Base-by-base conservation (phyloP, 371 early-diverging fungal genomes). In the Mucor saturninus region DNA sequence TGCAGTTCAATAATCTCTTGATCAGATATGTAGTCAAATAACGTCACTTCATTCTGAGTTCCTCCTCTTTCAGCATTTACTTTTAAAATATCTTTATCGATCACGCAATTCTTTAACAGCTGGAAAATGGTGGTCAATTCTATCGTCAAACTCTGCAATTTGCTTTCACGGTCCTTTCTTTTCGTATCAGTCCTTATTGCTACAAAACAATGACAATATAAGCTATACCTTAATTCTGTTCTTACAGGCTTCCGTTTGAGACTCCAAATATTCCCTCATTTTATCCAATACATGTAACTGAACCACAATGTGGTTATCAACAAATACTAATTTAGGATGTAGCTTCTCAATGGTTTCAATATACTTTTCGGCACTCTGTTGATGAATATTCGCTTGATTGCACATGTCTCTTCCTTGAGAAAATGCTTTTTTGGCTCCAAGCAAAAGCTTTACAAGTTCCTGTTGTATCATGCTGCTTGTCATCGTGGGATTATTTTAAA, bases 11-110 rank as follows among this genome's bases (percentile, higher is more conserved):
- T 66, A 7, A 82, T 78, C 1, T 73, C 78, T 59, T 79, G 76
- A 49, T 82, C 80, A 30, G 79, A 76, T 30, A 82, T 82, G 45
- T 79, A 77, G 43, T 79, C 73, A 61, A 79, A 82, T 10, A 82
- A 50, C 4, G 76, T 75, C 3, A 45, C 59, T 50, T 14, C 50
- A 3, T 29, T 50, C 3, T 61, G 53, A 53, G 53, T n/a, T 54
- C 10, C 42, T 2, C n/a, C 29, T 50, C 56, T 46, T 38, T 72
- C 65, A 4, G 57, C 28, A 46, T 74, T 81, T n/a, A 69, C 60
- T n/a, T 54, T 39, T 38, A 82, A 59, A 3, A 82, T 76, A 15
- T 67, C 75, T 54, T 62, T 58, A 49, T 82, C 83, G 1, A 82
- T 67, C 13, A 42, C 56, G 35, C 65, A 68, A n/a, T 63, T 56